These are phyloP conservation scores for Andrographis paniculata DNA, from an alignment of 305 asterid genomes.

Conservation along the genomic window DNA sequence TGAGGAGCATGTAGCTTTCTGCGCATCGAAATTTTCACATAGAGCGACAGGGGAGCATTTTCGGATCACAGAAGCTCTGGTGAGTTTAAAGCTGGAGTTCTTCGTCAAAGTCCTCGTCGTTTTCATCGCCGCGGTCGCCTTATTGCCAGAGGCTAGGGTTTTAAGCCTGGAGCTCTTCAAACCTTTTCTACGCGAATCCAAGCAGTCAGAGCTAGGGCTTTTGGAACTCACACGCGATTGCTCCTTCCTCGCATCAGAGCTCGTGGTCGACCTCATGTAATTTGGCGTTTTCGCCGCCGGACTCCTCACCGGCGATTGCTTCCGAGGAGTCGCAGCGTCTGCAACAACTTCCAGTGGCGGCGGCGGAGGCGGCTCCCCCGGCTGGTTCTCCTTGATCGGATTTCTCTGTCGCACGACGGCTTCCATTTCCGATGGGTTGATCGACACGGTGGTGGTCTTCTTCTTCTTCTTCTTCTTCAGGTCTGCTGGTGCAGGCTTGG, in stretches of 20 bases:
- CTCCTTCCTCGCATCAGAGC: conserved; percentile 77
- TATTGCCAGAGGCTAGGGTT: conserved; percentile 21
- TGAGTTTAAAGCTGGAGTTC: conserved; percentile 56
- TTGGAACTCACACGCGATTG: conserved; percentile 21
- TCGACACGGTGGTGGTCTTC: conserved; percentile 56
- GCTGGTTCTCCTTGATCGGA: conserved; percentile 21
- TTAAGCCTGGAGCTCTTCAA: conserved; percentile 13
- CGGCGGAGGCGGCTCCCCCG: conserved; percentile 35
- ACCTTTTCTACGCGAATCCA: not conserved
- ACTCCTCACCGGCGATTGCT: too few species aligned
- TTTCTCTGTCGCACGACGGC: conserved; percentile 11
- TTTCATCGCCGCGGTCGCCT: conserved; percentile 33
- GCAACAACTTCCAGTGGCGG: too few species aligned
- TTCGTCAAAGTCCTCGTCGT: conserved; percentile 37
- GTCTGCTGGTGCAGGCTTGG: too few species aligned
- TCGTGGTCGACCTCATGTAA: conserved; percentile 82
- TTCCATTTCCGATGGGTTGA: conserved; percentile 27
- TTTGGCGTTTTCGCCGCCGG: conserved; percentile 39
- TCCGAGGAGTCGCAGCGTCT: too few species aligned
- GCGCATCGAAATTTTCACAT: conserved; percentile 19
- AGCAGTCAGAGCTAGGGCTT: conserved; percentile 1
- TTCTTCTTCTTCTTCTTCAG: conserved; percentile 66
- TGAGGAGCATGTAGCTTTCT: conserved; percentile 73
- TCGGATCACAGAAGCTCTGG: conserved; percentile 16
- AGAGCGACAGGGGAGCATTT: conserved; percentile 35